Base-by-base conservation (phyloP, 2,329 filamentous ascomycete species). In the Trichoderma lentiforme region DNA sequence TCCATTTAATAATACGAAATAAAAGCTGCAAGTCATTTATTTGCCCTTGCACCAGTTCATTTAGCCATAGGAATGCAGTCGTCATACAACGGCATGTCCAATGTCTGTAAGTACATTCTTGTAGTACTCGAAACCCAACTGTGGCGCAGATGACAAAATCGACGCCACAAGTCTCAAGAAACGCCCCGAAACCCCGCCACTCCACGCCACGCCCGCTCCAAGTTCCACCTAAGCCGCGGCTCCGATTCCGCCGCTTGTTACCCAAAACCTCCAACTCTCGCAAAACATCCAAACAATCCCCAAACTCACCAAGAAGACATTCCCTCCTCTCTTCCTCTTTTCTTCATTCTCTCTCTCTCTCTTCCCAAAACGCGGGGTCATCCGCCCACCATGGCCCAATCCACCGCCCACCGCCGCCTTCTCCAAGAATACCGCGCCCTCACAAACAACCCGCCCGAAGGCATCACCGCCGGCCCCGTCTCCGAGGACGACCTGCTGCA, bases 341-440 rank as follows among this genome's bases (percentile, higher is more conserved):
- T 21, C 26, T 51, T 18, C 24, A 18, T 12, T 15, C 12, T 26
- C 18, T 11, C 15, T 15, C 39, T 21, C 21, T 21, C 21, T 21
- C 21, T 21, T 21, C 21, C 21, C 21, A 21, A 21, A 21, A 21
- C 21, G 21, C 21, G 21, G 39, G 34, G 26, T 56, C 39, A 32
- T 66, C 53, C 53, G 18, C n/a, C 34, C 62, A 69, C 26, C 53
- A 90, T 89, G 88, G 84, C 88, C 62, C 84, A 87, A 74, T 88
- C 88, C 34, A 91, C 89, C 73, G 89, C 90, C 76, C 90, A 91
- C 81, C 89, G 90, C 77, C 94, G 96, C 56, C 92, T 99, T 76
- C 94, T 98, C 81, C 93, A 95, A 84, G 96, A 99, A 86, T 99
- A 99, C 87, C 93, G 93, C 80, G 91, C 93, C 74, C 91, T 99